Percentiles rank a stretch among this genome's conserved stretches.
Conservation (phyloP, 768 basidiomycete genomes). For the Panellus pusillus region DNA sequence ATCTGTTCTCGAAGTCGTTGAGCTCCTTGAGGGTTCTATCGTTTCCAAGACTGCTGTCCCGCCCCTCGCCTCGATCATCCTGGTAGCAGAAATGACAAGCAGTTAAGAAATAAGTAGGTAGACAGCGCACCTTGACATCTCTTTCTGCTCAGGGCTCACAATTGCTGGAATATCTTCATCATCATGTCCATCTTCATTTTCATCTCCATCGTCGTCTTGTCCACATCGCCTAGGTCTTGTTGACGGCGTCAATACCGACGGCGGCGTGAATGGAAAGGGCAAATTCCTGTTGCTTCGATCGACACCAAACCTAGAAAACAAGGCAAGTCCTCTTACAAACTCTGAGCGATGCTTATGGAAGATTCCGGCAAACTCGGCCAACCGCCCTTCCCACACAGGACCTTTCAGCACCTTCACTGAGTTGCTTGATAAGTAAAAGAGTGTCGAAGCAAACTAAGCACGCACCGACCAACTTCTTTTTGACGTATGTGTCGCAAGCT, state of each 20-base stretch:
- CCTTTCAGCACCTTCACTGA: conserved; percentile 33
- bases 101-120: not conserved
- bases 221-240: conserved; percentile 1
- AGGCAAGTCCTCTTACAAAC: conserved; percentile 8
- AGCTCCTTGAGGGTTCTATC: conserved; percentile 26
- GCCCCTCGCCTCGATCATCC: conserved; percentile 25
- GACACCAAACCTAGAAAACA: too few relatives aligned
- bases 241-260: conserved; percentile 20
- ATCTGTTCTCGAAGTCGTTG: conserved; percentile 17
- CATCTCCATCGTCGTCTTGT: conserved; percentile 15
- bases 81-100: not conserved
- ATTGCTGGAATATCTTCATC: conserved; percentile 24
- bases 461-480: conserved; percentile 10
- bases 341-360: conserved; percentile 27
- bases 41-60: conserved; percentile 24
- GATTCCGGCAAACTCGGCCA: conserved; percentile 23
- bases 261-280: conserved; percentile 31
- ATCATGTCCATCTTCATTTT: conserved; percentile 24
- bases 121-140: conserved; percentile 19
- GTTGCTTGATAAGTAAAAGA: not conserved
- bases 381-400: conserved; percentile 28
- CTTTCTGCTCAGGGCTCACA: conserved; percentile 25
- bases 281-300: conserved; percentile 9
- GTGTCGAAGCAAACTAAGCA: not conserved
- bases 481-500: conserved; percentile 8